phyloP scores from a whole-genome alignment of 75 land plant species.

The Sequoiadendron giganteum region DNA sequence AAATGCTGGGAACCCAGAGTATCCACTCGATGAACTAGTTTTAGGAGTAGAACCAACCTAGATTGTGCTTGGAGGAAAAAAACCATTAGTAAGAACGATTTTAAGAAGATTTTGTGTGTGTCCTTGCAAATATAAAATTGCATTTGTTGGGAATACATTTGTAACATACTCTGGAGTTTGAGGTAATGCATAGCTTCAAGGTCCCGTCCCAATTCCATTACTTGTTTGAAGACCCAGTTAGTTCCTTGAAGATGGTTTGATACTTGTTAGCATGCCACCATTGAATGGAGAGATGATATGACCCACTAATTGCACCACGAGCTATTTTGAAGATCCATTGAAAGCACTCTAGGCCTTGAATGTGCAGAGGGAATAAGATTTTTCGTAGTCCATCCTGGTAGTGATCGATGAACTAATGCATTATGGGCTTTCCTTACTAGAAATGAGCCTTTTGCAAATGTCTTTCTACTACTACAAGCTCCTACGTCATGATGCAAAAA shows the following conservation, averaged over 20 bases:
- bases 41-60: neutral
- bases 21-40: slow-evolving; percentile 1
- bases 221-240: slow-evolving; percentile 9
- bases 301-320: slow-evolving; percentile 17
- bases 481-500: slow-evolving; percentile 11
- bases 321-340: slow-evolving; percentile 15
- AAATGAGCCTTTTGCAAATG: slow-evolving; percentile 16
- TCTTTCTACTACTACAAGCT: slow-evolving; percentile 24
- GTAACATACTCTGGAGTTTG: slow-evolving; percentile 12
- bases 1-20: slow-evolving; percentile 6
- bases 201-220: slow-evolving; percentile 11
- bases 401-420: slow-evolving; percentile 14
- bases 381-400: neutral
- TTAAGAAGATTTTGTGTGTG: slow-evolving; percentile 36
- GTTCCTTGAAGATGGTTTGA: slow-evolving; percentile 13
- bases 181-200: slow-evolving; percentile 8
- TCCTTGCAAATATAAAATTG: slow-evolving; percentile 19
- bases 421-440: slow-evolving; percentile 15
- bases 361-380: slow-evolving; percentile 18
- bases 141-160: slow-evolving; percentile 16
- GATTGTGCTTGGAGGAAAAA: slow-evolving; percentile 15
- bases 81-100: slow-evolving; percentile 46
- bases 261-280: slow-evolving; percentile 19
- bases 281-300: neutral
- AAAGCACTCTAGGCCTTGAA: slow-evolving; percentile 13